Evolutionary conservation across 2,329 filamentous ascomycete species (phyloP), one percentile per base, ranked within the genome.

Genomic region (Alternaria tenuissima): DNA sequence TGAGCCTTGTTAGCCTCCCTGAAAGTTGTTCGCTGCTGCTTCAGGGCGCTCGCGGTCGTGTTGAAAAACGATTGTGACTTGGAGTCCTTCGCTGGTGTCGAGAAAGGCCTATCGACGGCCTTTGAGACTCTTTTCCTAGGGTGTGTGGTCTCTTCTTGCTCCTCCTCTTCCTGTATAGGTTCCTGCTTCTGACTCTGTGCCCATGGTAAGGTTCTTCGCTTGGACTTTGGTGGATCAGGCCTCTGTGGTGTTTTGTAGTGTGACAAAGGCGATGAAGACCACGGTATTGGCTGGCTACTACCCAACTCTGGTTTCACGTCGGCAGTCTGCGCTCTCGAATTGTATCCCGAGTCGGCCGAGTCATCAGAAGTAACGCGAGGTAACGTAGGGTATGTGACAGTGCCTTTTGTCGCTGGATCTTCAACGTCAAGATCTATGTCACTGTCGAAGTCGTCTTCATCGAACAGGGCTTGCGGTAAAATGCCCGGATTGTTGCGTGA

Each of bases 371-470:
- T 49, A 1, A 55, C 55, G 5, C 58, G 41, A 7, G 80, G 76
- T 16, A 82, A 71, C 11, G 72, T 74, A 1, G 82, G 81, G 52
- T 83, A 83, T 26, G 67, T 71, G 20, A 83, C 74, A 3, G 76
- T 75, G 39, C 70, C 73, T 65, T 81, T 82, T 2, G 85, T 81
- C 1, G 82, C 78, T 0, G 89, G 87, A 59, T 87, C 84, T 59
- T 91, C 85, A 52, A 88, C 85, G 63, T 93, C 91, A 24, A 96
- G 82, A 56, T 93, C 87, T 20, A 89, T 85, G 68, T 97, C 93
- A 73, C 94, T 91, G 70, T 93, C 92, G 67, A 96, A 95, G 73
- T 97, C 94, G 68, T 94, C 89, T 63, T 93, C 91, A 61, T 88
- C 87, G 64, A 93, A 91, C 28, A 72, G 56, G 5, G 70, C 70